A percentile compares a stretch with the other conserved stretches of the same genome.
Evolutionary conservation across 345 rosid species (phyloP).

Genomic region (Kandelia obovata): DNA sequence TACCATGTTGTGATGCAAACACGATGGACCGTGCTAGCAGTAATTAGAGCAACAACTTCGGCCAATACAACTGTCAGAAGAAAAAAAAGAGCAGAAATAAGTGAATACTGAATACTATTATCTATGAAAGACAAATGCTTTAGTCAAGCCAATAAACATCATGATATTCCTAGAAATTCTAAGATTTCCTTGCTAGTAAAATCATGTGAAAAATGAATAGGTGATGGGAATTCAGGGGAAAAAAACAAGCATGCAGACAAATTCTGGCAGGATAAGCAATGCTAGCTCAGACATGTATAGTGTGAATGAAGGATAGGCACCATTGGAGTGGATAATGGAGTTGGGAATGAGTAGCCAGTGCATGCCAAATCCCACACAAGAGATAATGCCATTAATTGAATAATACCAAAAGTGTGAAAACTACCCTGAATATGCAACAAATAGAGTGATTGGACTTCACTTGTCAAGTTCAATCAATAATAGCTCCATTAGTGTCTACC

Average conservation of each 20-base stretch:
- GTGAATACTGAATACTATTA: no score
- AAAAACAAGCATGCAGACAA: no score
- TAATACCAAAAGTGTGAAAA: neutral
- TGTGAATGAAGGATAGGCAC: neutral
- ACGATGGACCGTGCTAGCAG: constrained; percentile 73
- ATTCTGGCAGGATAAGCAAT: no score
- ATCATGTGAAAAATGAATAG: no score
- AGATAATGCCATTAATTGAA: neutral
- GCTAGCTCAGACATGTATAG: no score
- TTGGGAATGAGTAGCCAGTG: no score
- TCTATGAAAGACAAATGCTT: no score
- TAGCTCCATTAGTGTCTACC: constrained; percentile 4
- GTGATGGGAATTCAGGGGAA: no score
- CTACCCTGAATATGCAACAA: neutral
- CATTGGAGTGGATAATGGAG: neutral
- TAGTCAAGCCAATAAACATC: no score
- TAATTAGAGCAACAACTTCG: constrained; percentile 62
- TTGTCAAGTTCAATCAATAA: neutral
- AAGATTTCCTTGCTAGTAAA: no score
- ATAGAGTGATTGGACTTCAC: constrained; percentile 2
- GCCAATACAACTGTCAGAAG: constrained; percentile 58
- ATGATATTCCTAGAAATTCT: no score
- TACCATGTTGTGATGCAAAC: constrained; percentile 92
- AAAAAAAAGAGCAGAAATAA: neutral
- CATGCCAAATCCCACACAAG: neutral